Evolutionary conservation across 129 eudicot genomes (phyloP).

Genomic region (Solidago caesia): DNA sequence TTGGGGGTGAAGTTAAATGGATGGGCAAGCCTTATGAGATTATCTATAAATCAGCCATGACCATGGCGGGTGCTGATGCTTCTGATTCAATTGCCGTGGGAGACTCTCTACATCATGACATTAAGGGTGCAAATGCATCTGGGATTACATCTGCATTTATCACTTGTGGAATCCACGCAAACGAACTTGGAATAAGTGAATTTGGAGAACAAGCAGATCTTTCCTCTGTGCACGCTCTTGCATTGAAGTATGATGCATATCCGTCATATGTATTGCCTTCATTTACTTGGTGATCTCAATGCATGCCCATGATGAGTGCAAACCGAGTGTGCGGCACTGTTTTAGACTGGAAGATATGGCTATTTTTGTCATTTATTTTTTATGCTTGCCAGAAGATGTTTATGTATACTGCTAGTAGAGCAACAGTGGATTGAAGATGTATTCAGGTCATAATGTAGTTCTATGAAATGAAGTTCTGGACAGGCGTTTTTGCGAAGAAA

Average conservation of each 20-base stretch:
- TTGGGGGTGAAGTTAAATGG: constrained; percentile 95
- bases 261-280: constrained; percentile 76
- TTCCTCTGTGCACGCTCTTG: constrained; percentile 54
- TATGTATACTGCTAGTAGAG: background rate
- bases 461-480: too few species aligned
- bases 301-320: constrained; percentile 8
- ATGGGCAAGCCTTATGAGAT: constrained; percentile 78
- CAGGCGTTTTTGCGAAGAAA: too few species aligned
- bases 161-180: constrained; percentile 85
- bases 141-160: constrained; percentile 67
- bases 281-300: constrained; percentile 58
- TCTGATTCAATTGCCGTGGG: constrained; percentile 86
- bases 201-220: constrained; percentile 66
- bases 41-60: constrained; percentile 77
- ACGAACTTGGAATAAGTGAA: constrained; percentile 61
- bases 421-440: background rate
- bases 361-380: constrained; percentile 6
- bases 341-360: constrained; percentile 3
- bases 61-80: constrained; percentile 72
- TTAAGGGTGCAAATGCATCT: constrained; percentile 91
- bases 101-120: constrained; percentile 93
- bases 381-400: constrained; percentile 7
- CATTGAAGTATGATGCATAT: constrained; percentile 59
- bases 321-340: background rate
- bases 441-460: background rate